Conservation (phyloP, 345 rosid genomes). For the Hypericum androsaemum region DNA sequence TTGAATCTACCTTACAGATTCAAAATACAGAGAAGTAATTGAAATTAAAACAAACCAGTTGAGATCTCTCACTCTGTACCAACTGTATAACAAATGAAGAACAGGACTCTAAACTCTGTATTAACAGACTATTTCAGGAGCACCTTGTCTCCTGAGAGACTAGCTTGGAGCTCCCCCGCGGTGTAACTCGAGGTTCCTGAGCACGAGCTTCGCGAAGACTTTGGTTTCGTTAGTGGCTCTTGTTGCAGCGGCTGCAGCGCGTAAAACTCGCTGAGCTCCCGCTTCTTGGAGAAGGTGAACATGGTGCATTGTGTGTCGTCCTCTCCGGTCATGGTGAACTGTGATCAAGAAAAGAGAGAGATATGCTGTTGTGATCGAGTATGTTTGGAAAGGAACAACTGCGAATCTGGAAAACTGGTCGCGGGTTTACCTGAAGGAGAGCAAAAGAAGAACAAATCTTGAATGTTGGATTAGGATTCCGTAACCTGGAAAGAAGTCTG, state of each 20-base stretch:
- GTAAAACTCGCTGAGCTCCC: conserved; percentile 26
- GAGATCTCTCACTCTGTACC: too few species aligned
- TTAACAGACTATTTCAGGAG: too few species aligned
- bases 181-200: conserved; percentile 27
- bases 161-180: conserved; percentile 8
- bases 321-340: conserved; percentile 37
- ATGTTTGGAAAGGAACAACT: too few species aligned
- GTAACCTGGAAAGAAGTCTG: conserved; percentile 34
- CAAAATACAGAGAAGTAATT: too few species aligned
- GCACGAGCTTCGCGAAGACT: conserved; percentile 29
- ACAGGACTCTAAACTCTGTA: too few species aligned
- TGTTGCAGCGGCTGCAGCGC: conserved; percentile 25
- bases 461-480: conserved; percentile 24
- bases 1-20: too few species aligned
- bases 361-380: not conserved
- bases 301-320: conserved; percentile 28
- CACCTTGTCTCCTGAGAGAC: too few species aligned
- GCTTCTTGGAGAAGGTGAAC: conserved; percentile 18
- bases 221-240: conserved; percentile 25
- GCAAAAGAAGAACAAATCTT: conserved; percentile 34
- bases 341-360: not conserved
- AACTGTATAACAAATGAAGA: too few species aligned
- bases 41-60: too few species aligned
- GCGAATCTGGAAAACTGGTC: too few species aligned
- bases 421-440: conserved; percentile 29